phyloP scores from a whole-genome alignment of 2,329 filamentous ascomycete species.

The Zelopaecilomyces penicillatus region DNA sequence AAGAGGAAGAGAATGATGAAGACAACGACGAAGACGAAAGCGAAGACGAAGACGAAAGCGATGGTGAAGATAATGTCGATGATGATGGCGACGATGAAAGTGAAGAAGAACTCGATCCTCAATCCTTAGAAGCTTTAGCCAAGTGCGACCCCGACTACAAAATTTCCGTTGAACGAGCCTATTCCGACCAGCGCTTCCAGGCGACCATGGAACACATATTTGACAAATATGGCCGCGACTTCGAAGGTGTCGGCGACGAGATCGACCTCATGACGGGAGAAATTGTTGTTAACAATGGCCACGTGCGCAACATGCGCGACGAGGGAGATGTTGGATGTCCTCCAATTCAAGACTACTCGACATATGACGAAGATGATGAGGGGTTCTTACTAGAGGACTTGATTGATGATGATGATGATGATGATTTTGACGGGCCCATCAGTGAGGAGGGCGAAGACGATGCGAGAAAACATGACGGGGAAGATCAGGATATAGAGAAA shows the following conservation, averaged over 20 bases:
- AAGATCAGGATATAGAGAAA: conserved; percentile 4
- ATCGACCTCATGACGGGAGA: conserved; percentile 76
- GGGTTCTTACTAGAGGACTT: conserved; percentile 26
- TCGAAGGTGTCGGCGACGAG: conserved; percentile 76
- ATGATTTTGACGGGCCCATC: neutral
- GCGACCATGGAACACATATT: conserved; percentile 84
- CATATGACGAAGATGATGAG: conserved; percentile 28
- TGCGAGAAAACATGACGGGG: conserved; percentile 1
- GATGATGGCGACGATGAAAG: conserved; percentile 29
- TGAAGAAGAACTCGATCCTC: conserved; percentile 40
- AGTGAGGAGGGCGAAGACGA: conserved; percentile 8
- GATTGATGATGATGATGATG: conserved; percentile 12
- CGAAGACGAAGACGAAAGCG: too few relatives aligned
- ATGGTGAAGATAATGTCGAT: too few relatives aligned
- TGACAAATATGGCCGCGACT: conserved; percentile 77
- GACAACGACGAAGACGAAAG: conserved; percentile 6
- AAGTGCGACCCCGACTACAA: conserved; percentile 46
- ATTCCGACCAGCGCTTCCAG: conserved; percentile 65
- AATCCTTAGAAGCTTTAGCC: conserved; percentile 37
- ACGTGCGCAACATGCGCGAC: conserved; percentile 55
- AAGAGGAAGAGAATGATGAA: conserved; percentile 4
- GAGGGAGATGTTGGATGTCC: conserved; percentile 39
- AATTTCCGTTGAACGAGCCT: conserved; percentile 52
- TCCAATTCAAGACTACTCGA: conserved; percentile 15
- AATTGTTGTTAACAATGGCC: conserved; percentile 86